Evolutionary conservation across 148 eudicot genomes (phyloP).

Genomic region (Gaultheria prostrata): DNA sequence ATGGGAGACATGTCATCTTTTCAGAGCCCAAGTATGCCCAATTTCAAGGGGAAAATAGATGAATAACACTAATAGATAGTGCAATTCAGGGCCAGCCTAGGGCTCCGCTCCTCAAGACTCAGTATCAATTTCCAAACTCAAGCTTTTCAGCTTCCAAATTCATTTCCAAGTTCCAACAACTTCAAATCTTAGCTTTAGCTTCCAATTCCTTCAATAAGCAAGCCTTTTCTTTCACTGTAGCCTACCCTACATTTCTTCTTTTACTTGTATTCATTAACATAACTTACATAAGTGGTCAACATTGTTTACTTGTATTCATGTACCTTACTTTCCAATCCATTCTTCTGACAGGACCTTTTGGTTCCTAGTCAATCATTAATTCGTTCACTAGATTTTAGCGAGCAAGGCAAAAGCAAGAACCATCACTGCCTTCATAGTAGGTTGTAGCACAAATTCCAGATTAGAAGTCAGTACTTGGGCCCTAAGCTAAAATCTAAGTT

Average conservation of each 20-base stretch:
- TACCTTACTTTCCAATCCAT: not conserved
- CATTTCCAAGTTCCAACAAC: not conserved
- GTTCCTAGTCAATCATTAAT: not conserved
- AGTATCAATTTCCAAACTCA: not conserved
- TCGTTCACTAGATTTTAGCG: not conserved
- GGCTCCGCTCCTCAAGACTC: not conserved
- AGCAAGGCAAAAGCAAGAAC: not conserved
- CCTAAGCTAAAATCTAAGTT: not conserved
- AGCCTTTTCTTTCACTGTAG: not conserved
- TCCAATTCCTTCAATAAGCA: not conserved
- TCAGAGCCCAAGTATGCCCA: not conserved
- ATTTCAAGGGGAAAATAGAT: not conserved
- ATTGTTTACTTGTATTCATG: not conserved
- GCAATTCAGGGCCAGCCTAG: not conserved
- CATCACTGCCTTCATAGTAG: not conserved
- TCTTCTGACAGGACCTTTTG: not conserved
- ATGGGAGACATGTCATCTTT: not conserved
- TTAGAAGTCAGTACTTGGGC: not conserved
- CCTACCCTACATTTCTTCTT: not conserved
- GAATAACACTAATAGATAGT: not conserved
- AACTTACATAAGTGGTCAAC: not conserved
- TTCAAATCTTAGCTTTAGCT: not conserved
- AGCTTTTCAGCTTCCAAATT: not conserved
- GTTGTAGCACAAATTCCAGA: not conserved
- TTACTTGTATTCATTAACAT: not conserved